Conservation (phyloP, 305 asterid genomes). For the Rubia tinctorum region DNA sequence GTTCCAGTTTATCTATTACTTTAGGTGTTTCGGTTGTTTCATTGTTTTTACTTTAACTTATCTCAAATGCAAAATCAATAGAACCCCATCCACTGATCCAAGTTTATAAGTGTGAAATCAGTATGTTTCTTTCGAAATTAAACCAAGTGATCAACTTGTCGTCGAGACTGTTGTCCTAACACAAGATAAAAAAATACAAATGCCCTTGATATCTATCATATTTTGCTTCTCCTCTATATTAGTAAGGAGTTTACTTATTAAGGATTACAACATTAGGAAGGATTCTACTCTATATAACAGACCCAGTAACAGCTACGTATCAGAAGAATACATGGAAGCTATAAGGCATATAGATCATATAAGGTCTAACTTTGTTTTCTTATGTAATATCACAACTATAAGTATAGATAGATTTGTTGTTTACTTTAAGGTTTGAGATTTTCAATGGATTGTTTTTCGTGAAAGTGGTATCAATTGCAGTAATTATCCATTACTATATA, state of each 20-base stretch:
- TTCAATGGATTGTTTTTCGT: too few relatives aligned
- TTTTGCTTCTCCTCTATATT: slow-evolving; percentile 79
- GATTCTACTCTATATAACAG: slow-evolving; percentile 23
- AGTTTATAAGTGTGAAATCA: slow-evolving; percentile 77
- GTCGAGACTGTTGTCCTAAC: slow-evolving; percentile 47
- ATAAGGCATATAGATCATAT: too few relatives aligned
- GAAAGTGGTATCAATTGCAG: too few relatives aligned
- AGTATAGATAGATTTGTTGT: too few relatives aligned
- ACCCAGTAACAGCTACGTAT: slow-evolving; percentile 40
- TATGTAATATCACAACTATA: too few relatives aligned
- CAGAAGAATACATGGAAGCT: too few relatives aligned
- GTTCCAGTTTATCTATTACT: too few relatives aligned
- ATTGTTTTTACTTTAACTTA: too few relatives aligned
- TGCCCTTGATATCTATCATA: slow-evolving; percentile 78
- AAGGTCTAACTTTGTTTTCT: too few relatives aligned
- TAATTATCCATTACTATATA: too few relatives aligned
- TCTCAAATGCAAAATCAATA: slow-evolving; percentile 51
- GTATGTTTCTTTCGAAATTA: slow-evolving; percentile 57
- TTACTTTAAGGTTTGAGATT: too few relatives aligned
- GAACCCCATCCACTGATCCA: slow-evolving; percentile 95
- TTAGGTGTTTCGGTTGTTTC: too few relatives aligned
- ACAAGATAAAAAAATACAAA: slow-evolving; percentile 68
- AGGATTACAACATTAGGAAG: not conserved
- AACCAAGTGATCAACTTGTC: slow-evolving; percentile 56
- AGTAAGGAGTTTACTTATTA: not conserved